Percentiles rank a stretch among this genome's conserved stretches.
phyloP scores from a whole-genome alignment of 805 yeast species.

The Nakazawaea populi region DNA sequence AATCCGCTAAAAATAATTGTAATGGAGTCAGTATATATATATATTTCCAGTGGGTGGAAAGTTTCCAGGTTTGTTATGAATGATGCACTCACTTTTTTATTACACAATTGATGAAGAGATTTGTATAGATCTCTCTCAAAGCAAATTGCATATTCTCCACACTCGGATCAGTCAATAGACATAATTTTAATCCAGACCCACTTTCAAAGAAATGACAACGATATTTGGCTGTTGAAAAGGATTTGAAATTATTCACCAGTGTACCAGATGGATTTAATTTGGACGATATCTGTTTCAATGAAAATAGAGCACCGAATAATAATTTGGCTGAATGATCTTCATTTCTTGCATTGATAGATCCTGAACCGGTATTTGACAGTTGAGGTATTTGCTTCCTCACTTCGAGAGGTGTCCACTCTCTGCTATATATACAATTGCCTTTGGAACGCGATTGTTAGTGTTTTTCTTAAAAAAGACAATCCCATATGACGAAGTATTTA shows the following conservation, averaged over 20 bases:
- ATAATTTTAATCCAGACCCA: conserved; percentile 71
- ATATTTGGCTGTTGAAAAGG: conserved; percentile 69
- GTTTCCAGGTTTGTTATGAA: neutral
- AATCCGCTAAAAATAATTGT: conserved; percentile 26
- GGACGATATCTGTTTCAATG: conserved; percentile 70
- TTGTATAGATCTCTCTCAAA: conserved; percentile 53
- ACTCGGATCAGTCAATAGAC: conserved; percentile 61
- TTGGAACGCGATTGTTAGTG: too few species aligned
- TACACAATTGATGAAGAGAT: conserved; percentile 52
- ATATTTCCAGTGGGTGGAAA: neutral
- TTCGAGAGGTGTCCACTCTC: conserved; percentile 48
- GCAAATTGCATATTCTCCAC: conserved; percentile 50
- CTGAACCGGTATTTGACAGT: conserved; percentile 13
- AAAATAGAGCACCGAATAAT: conserved; percentile 78
- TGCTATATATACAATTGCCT: conserved; percentile 71
- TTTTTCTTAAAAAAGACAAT: too few species aligned
- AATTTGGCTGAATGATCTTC: conserved; percentile 72
- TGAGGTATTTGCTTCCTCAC: conserved; percentile 8
- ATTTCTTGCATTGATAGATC: conserved; percentile 45
- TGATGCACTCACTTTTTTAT: conserved; percentile 42
- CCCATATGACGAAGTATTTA: too few species aligned
- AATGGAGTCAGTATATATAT: conserved; percentile 3
- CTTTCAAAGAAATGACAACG: conserved; percentile 79
- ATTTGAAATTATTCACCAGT: conserved; percentile 31
- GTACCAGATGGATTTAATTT: conserved; percentile 31